Evolutionary conservation across 1,284 basidiomycete genomes (phyloP).

Genomic region (Vanrija pseudolonga): DNA sequence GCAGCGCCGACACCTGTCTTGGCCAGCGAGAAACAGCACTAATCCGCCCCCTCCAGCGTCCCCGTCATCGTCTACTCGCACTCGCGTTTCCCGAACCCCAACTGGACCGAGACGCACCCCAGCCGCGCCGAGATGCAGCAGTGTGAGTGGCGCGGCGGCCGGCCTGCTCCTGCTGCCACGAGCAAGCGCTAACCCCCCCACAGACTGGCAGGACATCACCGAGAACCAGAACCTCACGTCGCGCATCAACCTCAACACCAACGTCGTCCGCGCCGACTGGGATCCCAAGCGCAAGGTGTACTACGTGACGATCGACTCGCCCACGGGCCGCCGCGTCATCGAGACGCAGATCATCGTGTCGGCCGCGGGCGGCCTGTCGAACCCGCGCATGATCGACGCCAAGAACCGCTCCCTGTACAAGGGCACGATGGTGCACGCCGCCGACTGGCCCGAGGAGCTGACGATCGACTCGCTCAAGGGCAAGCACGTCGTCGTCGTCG

Average conservation of each 20-base stretch:
- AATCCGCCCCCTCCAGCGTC: constrained; percentile 13
- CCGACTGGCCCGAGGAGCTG: neutral
- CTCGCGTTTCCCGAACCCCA: constrained; percentile 14
- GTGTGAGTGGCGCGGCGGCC: constrained; percentile 6
- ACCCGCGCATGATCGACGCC: constrained; percentile 11
- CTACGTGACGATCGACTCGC: neutral
- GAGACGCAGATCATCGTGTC: constrained; percentile 22
- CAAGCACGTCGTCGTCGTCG: constrained; percentile 24
- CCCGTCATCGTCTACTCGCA: constrained; percentile 15
- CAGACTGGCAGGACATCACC: constrained; percentile 10
- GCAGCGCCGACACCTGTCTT: too few relatives aligned
- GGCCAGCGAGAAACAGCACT: neutral
- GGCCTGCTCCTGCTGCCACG: too few relatives aligned
- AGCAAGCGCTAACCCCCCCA: neutral
- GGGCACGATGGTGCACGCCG: constrained; percentile 21
- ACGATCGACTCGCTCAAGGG: constrained; percentile 8
- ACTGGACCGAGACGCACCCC: constrained; percentile 16
- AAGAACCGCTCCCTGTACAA: constrained; percentile 6
- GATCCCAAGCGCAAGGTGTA: constrained; percentile 3
- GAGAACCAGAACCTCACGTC: constrained; percentile 1
- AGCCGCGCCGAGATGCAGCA: constrained; percentile 12
- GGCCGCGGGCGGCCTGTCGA: constrained; percentile 26
- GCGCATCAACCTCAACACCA: neutral
- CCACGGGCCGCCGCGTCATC: neutral
- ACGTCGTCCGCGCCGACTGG: constrained; percentile 6